Percentiles rank a stretch among this genome's conserved stretches.
These are phyloP conservation scores for Suillus placidus DNA, from an alignment of 768 basidiomycete species.

Conservation along the genomic window DNA sequence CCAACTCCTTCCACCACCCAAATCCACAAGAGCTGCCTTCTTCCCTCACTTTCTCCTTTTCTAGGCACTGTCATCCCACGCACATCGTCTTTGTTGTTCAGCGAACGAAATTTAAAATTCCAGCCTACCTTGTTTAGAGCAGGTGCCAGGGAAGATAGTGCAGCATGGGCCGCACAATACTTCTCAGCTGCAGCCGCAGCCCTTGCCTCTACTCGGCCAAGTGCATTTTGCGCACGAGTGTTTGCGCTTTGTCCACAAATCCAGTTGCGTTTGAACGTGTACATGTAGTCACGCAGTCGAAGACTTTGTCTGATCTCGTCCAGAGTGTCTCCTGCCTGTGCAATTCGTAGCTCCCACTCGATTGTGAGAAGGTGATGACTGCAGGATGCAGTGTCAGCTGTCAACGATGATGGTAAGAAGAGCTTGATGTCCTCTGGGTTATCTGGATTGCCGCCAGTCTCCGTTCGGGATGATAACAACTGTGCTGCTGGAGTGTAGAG, in stretches of 20 bases:
- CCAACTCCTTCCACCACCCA: conserved; percentile 4
- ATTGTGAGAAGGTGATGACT: neutral
- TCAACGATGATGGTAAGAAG: neutral
- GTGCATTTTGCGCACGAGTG: conserved; percentile 9
- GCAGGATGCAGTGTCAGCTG: neutral
- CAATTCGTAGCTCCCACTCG: conserved; percentile 8
- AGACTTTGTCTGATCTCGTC: conserved; percentile 10
- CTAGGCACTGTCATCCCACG: neutral
- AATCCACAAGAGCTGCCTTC: conserved; percentile 11
- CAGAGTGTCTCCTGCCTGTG: conserved; percentile 9
- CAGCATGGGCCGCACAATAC: conserved; percentile 15
- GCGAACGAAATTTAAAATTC: neutral
- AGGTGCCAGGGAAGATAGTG: neutral
- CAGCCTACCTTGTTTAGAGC: conserved; percentile 2
- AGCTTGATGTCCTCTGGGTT: neutral
- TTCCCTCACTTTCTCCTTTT: conserved; percentile 11
- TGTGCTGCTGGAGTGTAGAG: neutral
- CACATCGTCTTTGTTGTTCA: conserved; percentile 5
- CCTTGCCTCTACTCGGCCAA: conserved; percentile 13
- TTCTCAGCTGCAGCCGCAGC: conserved; percentile 3
- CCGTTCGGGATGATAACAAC: neutral
- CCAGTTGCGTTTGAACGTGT: conserved; percentile 17
- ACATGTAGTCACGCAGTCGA: conserved; percentile 12
- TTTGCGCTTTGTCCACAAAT: conserved; percentile 16
- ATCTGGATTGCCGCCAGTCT: neutral